Evolutionary conservation across 139 green algal species (phyloP), one percentile per base, ranked within the genome.

Genomic region (Chlorella ohadii): DNA sequence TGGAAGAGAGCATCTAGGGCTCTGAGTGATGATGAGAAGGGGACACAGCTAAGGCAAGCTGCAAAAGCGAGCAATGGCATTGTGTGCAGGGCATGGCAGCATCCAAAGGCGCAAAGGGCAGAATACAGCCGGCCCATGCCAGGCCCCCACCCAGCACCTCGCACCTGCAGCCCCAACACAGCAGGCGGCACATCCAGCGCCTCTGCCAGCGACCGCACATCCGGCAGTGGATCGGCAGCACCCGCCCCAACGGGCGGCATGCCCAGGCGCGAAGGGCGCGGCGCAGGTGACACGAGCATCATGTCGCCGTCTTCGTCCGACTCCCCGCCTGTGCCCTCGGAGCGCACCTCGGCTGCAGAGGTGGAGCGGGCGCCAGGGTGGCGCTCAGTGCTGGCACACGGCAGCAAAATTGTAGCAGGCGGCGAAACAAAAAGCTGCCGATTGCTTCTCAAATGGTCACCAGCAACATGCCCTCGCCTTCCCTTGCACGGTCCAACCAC

Each of bases 191-290:
- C 64, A 64, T 90, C 72, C 20, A 90, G 70, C 12, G 87, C 87
- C 19, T 87, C 87, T 7, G 47, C 84, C 77, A 90, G 81, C 27
- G 79, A 84, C n/a, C 68, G 56, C 12, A 90, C 70, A 57, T 87
- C 72, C 12, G 84, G 87, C 73, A 89, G 44, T 0, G 27, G 6
- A 59, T 81, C 75, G 27, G 31, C 15, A 22, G 33, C 36, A 34
- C n/a, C 65, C 65, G 6, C 31, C 31, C 31, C 11, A 9, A 4
- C 31, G 31, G 65, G n/a, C 12, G 31, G 20, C 65, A 44, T 13
- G 7, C 65, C 28, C 31, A 33, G 17, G 6, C 27, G 31, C 6
- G 65, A 25, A 13, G 17, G 1, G 31, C 20, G 31, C 27, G 25
- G 71, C 6, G 33, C 41, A 0, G 74, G 74, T 0, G 74, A 81